Conservation (phyloP, 2,329 filamentous ascomycete genomes). For the Xylariaceae sp. region DNA sequence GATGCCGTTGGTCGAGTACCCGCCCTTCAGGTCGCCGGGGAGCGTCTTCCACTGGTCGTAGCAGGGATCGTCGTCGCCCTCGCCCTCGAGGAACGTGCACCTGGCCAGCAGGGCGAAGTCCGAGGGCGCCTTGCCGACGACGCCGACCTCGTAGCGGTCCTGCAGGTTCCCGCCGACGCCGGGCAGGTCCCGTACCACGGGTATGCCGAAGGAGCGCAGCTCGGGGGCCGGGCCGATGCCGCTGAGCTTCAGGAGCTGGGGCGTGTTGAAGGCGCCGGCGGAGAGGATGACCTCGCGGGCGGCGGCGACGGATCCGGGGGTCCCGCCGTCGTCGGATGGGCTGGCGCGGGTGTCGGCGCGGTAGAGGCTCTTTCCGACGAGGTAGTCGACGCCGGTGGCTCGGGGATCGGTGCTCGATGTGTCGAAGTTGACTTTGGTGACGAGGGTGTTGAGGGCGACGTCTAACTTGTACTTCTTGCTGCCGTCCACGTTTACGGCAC, state of each 20-base stretch:
- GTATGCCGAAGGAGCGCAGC: slow-evolving; percentile 40
- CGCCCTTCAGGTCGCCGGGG: slow-evolving; percentile 3
- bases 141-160: slow-evolving; percentile 47
- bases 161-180: slow-evolving; percentile 60
- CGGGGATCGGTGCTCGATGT: slow-evolving; percentile 10
- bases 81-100: slow-evolving; percentile 22
- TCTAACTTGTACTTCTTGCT: slow-evolving; percentile 35
- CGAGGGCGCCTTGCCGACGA: slow-evolving; percentile 33
- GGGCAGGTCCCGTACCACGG: slow-evolving; percentile 51
- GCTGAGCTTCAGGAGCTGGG: slow-evolving; percentile 42
- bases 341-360: slow-evolving; percentile 16
- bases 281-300: slow-evolving; percentile 44
- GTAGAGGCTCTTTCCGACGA: slow-evolving; percentile 16
- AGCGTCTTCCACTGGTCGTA: too few relatives aligned
- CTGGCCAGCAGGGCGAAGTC: slow-evolving; percentile 12
- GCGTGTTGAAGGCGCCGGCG: slow-evolving; percentile 44
- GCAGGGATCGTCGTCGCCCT: slow-evolving; percentile 13
- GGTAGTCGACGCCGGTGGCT: slow-evolving; percentile 19
- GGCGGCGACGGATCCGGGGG: slow-evolving; percentile 27
- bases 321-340: slow-evolving; percentile 12
- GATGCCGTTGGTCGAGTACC: slow-evolving; percentile 16
- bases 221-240: slow-evolving; percentile 39
- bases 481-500: slow-evolving; percentile 33
- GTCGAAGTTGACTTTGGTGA: slow-evolving; percentile 19
- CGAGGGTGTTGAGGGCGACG: slow-evolving; percentile 19